These are phyloP conservation scores for Dryas alaskensis DNA, from an alignment of 306 rosid species.

Conservation along the genomic window DNA sequence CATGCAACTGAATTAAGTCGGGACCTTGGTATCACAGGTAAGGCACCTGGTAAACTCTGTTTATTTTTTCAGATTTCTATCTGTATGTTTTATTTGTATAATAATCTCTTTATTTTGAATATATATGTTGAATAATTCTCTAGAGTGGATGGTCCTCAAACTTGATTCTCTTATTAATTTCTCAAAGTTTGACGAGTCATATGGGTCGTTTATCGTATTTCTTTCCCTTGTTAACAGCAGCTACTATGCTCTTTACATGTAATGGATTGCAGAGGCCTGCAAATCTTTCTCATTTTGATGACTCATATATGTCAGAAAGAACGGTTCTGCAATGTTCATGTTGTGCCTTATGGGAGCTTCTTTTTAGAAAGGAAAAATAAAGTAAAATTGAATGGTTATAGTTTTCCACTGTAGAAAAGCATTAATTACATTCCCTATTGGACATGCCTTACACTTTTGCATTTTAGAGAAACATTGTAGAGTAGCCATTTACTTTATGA, in stretches of 20 bases:
- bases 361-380: neutral
- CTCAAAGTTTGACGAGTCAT: too few relatives aligned
- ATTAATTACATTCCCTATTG: too few relatives aligned
- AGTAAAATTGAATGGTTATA: neutral
- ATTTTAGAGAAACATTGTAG: neutral
- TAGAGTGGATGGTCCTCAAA: too few relatives aligned
- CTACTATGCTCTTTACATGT: too few relatives aligned
- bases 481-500: neutral
- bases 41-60: conserved; percentile 34
- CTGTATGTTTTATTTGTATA: neutral
- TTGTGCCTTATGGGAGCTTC: neutral
- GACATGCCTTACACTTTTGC: neutral
- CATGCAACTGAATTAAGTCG: conserved; percentile 31
- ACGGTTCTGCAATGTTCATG: neutral
- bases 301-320: neutral
- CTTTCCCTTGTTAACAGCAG: too few relatives aligned
- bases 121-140: neutral
- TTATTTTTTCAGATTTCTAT: neutral
- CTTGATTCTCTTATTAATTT: too few relatives aligned
- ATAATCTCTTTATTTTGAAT: neutral
- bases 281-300: neutral
- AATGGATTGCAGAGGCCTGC: neutral
- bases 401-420: neutral
- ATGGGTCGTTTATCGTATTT: too few relatives aligned
- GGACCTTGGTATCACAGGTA: conserved; percentile 28